phyloP scores from a whole-genome alignment of 305 asterid genomes.

The Fraxinus greggii region DNA sequence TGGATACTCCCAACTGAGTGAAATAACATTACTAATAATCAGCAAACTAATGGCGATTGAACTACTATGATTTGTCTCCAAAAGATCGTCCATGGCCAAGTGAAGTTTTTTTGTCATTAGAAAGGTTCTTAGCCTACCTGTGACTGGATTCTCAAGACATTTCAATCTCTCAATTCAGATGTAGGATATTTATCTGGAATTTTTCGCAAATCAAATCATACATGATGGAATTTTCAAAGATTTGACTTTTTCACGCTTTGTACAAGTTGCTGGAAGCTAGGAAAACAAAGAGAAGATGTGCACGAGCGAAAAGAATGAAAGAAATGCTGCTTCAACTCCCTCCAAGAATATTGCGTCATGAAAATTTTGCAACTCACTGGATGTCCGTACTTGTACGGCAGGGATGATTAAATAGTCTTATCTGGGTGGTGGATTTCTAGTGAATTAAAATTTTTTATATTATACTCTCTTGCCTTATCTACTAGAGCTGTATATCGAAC shows the following conservation, averaged over 20 bases:
- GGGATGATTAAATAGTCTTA: background rate
- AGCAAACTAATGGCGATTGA: background rate
- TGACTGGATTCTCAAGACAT: background rate
- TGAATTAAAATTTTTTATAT: background rate
- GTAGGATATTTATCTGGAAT: background rate
- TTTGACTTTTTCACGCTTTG: background rate
- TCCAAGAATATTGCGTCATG: background rate
- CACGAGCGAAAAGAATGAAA: background rate
- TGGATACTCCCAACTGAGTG: slow-evolving; percentile 31
- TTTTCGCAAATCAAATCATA: background rate
- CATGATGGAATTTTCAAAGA: background rate
- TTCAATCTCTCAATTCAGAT: background rate
- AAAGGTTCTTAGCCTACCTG: background rate
- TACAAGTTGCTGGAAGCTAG: background rate
- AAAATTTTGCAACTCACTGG: background rate
- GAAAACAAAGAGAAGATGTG: background rate
- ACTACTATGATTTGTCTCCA: background rate
- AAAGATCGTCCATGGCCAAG: background rate
- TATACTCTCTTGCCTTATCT: background rate
- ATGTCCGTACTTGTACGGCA: background rate
- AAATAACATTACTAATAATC: background rate
- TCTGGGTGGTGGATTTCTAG: background rate
- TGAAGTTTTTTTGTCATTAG: background rate
- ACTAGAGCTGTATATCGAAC: background rate
- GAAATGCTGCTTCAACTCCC: background rate